Percentiles rank a stretch among this genome's conserved stretches.
Evolutionary conservation across 2,329 filamentous ascomycete genomes (phyloP).

Genomic region (Graphium sp.): DNA sequence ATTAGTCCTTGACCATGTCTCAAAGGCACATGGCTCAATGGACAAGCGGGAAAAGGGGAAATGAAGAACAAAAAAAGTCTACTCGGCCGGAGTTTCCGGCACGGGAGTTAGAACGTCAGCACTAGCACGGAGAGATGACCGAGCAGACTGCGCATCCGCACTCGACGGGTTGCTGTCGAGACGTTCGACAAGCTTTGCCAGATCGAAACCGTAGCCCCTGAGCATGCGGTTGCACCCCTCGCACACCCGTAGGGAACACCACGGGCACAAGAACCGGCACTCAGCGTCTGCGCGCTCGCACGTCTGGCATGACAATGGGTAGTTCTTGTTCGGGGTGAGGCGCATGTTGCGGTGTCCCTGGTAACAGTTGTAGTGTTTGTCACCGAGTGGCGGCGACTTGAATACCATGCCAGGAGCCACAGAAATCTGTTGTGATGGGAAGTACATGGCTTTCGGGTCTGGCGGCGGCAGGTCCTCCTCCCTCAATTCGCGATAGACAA

Average conservation of each 20-base stretch:
- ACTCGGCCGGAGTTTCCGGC: too few species aligned
- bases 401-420: conserved; percentile 18
- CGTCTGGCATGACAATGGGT: conserved; percentile 35
- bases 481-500: conserved; percentile 24
- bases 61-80: too few species aligned
- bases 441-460: conserved; percentile 18
- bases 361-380: conserved; percentile 27
- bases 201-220: conserved; percentile 20
- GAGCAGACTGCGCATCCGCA: background rate
- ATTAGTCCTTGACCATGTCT: too few species aligned
- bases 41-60: too few species aligned
- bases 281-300: conserved; percentile 28
- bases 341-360: conserved; percentile 30
- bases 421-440: conserved; percentile 15
- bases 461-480: conserved; percentile 12
- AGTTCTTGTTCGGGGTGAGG: conserved; percentile 26
- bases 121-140: background rate
- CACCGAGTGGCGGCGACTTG: conserved; percentile 22
- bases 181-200: conserved; percentile 21
- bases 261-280: conserved; percentile 28
- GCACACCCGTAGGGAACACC: conserved; percentile 36
- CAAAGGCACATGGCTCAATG: too few species aligned
- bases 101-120: too few species aligned
- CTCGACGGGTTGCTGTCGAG: conserved; percentile 5
- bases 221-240: conserved; percentile 25